Base-by-base conservation (phyloP, 2,329 filamentous ascomycete species). In the Emydomyces testavorans region DNA sequence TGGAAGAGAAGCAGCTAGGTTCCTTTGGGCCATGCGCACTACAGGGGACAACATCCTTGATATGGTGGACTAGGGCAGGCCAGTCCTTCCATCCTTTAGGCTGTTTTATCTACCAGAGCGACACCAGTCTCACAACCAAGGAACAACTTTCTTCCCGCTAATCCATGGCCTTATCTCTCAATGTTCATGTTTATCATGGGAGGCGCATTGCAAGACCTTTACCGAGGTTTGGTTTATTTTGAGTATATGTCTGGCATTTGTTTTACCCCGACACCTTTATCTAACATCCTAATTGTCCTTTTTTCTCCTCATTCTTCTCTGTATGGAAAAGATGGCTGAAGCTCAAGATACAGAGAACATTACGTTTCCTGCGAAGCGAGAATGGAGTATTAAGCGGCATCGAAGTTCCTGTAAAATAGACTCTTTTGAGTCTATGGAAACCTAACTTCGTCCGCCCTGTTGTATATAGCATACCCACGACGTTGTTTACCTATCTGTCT, bases 1-100 rank as follows among this genome's bases (percentile, higher is more conserved):
- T 47, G 65, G 63, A 13, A 46, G 40, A 34, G 50, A 46, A 6
- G 43, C 42, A 15, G 43, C 47, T 11, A 31, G 37, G 6, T 40
- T 35, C 13, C 47, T 50, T 21, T 52, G 50, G 50, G 44, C 35
- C 10, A 45, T 48, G 45, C 28, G 21, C 15, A 41, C 21, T 23
- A 11, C 35, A 24, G 6, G 35, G n/a, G 36, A 47, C 23, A 40
- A 16, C 13, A 18, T 47, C 8, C 35, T 40, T 35, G 44, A 46
- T 20, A 46, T 46, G 32, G 23, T 46, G 23, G 43, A 47, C 6
- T 46, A 46, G 34, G n/a, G 7, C 20, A 32, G 15, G 3, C n/a
- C 23, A 13, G 15, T 20, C n/a, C 15, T 8, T 26, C 26, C 26
- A 20, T 31, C n/a, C 39, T n/a, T n/a, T n/a, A n/a, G n/a, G n/a